Conservation (phyloP, 2,329 filamentous ascomycete species). For the Aspergillus nomiae region DNA sequence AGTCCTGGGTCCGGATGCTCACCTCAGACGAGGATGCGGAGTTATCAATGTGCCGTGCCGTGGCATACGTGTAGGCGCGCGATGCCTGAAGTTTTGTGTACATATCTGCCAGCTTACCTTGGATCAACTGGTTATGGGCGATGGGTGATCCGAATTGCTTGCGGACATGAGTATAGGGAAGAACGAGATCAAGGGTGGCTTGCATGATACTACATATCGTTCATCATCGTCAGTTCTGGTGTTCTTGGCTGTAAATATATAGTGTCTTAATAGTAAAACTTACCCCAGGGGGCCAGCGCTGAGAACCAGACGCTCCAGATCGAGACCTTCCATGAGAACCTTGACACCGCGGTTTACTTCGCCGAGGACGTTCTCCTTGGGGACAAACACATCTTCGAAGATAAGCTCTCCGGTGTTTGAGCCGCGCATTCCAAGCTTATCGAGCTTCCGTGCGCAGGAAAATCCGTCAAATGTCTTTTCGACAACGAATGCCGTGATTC, state of each 20-base stretch:
- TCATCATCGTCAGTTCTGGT: neutral
- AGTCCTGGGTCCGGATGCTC: constrained; percentile 80
- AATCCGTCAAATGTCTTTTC: constrained; percentile 72
- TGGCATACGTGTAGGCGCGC: constrained; percentile 82
- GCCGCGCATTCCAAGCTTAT: constrained; percentile 98
- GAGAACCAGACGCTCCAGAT: constrained; percentile 89
- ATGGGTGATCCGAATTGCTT: constrained; percentile 87
- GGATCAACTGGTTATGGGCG: constrained; percentile 88
- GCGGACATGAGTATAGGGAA: constrained; percentile 86
- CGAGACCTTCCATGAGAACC: constrained; percentile 94
- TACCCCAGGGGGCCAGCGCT: constrained; percentile 83
- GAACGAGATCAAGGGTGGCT: constrained; percentile 77
- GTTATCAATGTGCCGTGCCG: constrained; percentile 79
- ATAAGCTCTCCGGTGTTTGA: constrained; percentile 94
- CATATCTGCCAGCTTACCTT: constrained; percentile 95
- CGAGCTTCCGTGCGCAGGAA: constrained; percentile 83
- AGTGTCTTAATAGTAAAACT: constrained; percentile 3
- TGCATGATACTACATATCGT: constrained; percentile 71
- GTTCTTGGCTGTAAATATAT: neutral
- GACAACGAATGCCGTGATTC: constrained; percentile 93
- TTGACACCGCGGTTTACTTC: constrained; percentile 77
- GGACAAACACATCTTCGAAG: constrained; percentile 89
- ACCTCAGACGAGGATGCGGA: constrained; percentile 48
- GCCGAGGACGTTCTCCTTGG: constrained; percentile 78
- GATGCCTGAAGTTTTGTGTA: constrained; percentile 88